Percentiles rank a stretch among this genome's conserved stretches.
phyloP scores from a whole-genome alignment of 192 early-diverging fungal genomes.

The Coemansia sp. region DNA sequence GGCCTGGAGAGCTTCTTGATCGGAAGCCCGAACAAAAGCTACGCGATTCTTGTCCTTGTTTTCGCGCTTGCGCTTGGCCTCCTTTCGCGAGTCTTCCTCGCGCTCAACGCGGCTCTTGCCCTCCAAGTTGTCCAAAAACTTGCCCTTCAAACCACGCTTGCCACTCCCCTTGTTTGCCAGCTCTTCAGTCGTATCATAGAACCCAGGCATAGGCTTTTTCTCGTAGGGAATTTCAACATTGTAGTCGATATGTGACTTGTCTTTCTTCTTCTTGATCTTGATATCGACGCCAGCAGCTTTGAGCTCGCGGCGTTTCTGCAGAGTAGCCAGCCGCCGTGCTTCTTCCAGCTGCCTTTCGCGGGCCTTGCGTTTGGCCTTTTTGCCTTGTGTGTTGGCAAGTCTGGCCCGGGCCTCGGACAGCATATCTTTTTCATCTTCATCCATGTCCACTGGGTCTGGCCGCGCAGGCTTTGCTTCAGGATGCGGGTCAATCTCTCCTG shows the following conservation, averaged over 20 bases:
- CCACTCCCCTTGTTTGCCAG: conserved; percentile 59
- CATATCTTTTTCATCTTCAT: conserved; percentile 99
- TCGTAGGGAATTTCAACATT: conserved; percentile 97
- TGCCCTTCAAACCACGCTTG: conserved; percentile 65
- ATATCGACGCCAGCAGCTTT: conserved; percentile 96
- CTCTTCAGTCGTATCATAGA: conserved; percentile 91
- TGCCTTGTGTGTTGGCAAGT: conserved; percentile 99
- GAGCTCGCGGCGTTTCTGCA: conserved; percentile 95
- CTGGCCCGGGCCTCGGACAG: conserved; percentile 95
- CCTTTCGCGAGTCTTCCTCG: conserved; percentile 77
- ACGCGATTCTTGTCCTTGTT: conserved; percentile 57
- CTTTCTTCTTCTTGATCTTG: conserved; percentile 68
- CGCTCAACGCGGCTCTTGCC: conserved; percentile 79
- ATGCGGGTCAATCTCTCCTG: conserved; percentile 96
- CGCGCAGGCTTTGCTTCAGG: conserved; percentile 96
- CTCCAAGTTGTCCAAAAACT: conserved; percentile 76
- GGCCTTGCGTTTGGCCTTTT: conserved; percentile 98
- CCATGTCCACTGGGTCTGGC: conserved; percentile 99
- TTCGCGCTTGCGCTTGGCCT: conserved; percentile 71
- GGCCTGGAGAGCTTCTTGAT: conserved; percentile 25
- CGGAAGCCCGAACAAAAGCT: conserved; percentile 55
- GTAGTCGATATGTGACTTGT: conserved; percentile 76
- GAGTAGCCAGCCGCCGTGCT: conserved; percentile 78
- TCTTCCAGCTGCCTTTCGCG: conserved; percentile 97
- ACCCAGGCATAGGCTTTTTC: conserved; percentile 81